Percentiles rank a stretch among this genome's conserved stretches.
phyloP scores from a whole-genome alignment of 164 flowering plant species.

The Berberis vulgaris region DNA sequence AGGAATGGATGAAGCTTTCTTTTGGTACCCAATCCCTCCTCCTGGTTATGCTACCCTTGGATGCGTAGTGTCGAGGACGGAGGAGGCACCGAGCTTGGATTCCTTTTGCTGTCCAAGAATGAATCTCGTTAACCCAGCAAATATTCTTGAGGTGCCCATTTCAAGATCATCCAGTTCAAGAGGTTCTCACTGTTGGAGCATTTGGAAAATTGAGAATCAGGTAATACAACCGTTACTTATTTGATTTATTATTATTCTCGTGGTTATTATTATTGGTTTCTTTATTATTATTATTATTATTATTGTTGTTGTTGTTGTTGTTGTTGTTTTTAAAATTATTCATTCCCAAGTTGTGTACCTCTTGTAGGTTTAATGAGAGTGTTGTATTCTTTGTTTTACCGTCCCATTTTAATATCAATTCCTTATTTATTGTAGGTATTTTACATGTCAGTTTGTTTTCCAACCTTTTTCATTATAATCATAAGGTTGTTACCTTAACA shows the following conservation, averaged over 20 bases:
- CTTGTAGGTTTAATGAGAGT: too few species aligned
- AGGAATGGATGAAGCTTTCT: constrained; percentile 78
- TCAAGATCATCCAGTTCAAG: constrained; percentile 64
- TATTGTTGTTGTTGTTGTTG: too few species aligned
- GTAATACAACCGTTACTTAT: constrained; percentile 21
- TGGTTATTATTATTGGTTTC: too few species aligned
- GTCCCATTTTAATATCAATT: too few species aligned
- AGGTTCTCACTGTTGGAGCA: constrained; percentile 81
- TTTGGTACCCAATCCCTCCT: constrained; percentile 97
- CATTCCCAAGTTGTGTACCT: too few species aligned
- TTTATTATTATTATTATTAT: too few species aligned
- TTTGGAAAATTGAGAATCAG: constrained; percentile 99
- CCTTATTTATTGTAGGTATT: too few species aligned
- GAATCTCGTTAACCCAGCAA: constrained; percentile 82
- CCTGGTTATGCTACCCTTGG: constrained; percentile 98
- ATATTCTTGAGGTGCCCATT: constrained; percentile 61
- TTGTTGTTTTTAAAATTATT: too few species aligned
- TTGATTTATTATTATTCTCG: not conserved
- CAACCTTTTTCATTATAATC: too few species aligned
- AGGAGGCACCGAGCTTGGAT: constrained; percentile 56
- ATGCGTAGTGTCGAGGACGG: constrained; percentile 64
- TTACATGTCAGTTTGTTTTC: too few species aligned
- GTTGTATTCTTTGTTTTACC: too few species aligned
- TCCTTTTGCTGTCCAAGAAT: constrained; percentile 82
- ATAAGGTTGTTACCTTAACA: too few species aligned